These are phyloP conservation scores for Erythrophleum ivorense DNA, from an alignment of 331 rosid genomes.

Conservation along the genomic window DNA sequence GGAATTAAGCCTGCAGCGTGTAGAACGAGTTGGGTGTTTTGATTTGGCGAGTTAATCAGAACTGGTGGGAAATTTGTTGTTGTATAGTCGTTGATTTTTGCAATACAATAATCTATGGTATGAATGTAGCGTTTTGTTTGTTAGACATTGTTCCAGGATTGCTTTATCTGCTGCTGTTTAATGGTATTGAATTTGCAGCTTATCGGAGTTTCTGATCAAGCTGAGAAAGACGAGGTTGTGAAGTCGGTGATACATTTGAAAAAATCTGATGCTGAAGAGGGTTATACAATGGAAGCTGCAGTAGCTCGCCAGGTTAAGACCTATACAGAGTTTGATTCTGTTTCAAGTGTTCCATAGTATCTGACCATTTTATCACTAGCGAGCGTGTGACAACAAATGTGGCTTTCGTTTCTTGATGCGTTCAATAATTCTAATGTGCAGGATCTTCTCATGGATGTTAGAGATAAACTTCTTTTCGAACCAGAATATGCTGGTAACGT, in stretches of 20 bases:
- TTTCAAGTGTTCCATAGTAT: constrained; percentile 6
- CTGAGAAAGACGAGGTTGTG: constrained; percentile 94
- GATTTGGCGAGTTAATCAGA: too few species aligned
- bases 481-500: constrained; percentile 84
- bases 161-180: too few species aligned
- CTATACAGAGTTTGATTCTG: constrained; percentile 25
- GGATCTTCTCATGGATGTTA: constrained; percentile 86
- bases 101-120: too few species aligned
- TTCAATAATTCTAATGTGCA: constrained; percentile 46
- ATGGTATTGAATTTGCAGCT: constrained; percentile 67
- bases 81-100: too few species aligned
- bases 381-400: too few species aligned
- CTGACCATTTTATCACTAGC: too few species aligned
- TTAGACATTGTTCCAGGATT: too few species aligned
- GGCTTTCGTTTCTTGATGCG: constrained; percentile 21
- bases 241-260: constrained; percentile 84
- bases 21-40: too few species aligned
- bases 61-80: too few species aligned
- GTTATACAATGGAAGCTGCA: constrained; percentile 70
- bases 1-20: too few species aligned
- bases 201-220: constrained; percentile 74
- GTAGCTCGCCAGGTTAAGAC: constrained; percentile 78
- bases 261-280: constrained; percentile 81
- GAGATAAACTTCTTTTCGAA: constrained; percentile 95
- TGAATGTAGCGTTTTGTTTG: too few species aligned